phyloP scores from a whole-genome alignment of 331 rosid genomes.

The Phaseolus coccineus region DNA sequence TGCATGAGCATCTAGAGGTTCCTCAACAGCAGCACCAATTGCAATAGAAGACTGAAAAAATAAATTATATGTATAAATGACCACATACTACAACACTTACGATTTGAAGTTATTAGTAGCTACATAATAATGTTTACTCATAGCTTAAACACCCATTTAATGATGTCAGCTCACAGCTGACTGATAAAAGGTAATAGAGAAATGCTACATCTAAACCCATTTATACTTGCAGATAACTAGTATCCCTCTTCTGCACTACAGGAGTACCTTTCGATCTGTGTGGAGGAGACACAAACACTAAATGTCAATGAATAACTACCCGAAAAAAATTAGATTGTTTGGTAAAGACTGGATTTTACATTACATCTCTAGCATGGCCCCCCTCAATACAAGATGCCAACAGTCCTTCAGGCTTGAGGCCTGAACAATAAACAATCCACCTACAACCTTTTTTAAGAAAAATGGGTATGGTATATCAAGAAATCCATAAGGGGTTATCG shows the following conservation, averaged over 20 bases:
- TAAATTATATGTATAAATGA: constrained; percentile 32
- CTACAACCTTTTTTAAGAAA: background rate
- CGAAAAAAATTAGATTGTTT: background rate
- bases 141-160: background rate
- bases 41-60: constrained; percentile 48
- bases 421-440: background rate
- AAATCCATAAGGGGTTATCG: too few species aligned
- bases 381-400: background rate
- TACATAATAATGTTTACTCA: constrained; percentile 27
- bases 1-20: constrained; percentile 47
- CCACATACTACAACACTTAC: background rate
- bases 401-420: background rate
- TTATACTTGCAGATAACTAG: background rate
- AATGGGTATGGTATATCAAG: background rate
- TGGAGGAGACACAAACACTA: constrained; percentile 1
- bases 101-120: constrained; percentile 27
- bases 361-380: background rate
- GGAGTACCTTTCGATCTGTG: constrained; percentile 9
- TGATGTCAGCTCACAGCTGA: constrained; percentile 18
- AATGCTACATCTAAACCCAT: constrained; percentile 4
- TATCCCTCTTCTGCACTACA: background rate
- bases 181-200: background rate
- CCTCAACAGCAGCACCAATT: constrained; percentile 44
- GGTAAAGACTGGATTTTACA: background rate
- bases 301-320: background rate